Base-by-base conservation (phyloP, 352 stramenopile species). In the Pythium periplocum region DNA sequence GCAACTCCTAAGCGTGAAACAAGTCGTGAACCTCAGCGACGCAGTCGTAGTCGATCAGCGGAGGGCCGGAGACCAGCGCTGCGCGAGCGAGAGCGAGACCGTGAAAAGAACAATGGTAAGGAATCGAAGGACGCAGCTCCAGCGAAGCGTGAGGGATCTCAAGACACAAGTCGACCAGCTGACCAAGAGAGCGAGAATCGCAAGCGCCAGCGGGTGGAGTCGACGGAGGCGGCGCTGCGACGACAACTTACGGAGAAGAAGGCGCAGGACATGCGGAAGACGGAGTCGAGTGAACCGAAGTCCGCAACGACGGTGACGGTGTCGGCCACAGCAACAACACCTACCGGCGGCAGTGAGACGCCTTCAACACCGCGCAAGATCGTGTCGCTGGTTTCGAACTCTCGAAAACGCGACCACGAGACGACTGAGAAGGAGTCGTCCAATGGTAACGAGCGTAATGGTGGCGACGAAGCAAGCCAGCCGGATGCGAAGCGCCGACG, bases 161-260 rank as follows among this genome's bases (percentile, higher is more conserved):
- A 36, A 41, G 39, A 32, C 12, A 32, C 9, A 68, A 59, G 42
- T 40, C 48, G n/a, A 48, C 61, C 31, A 36, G 70, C 59, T 3
- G 51, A 64, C 4, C 26, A 46, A 0, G 62, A 52, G 10, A 48
- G 12, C 32, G 74, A 85, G 34, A 63, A 50, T 6, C 64, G 61
- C 32, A 92, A 90, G 59, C 62, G 75, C 41, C 75, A 71, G 41
- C 75, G 82, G 30, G 49, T 72, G 34, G 83, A 94, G 31, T 49
- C 60, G n/a, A 77, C 73, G 2, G 83, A 93, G 52, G 78, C 80
- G 36, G 69, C 69, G 34, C 56, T 90, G 44, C 80, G 80, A 40
- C 80, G 80, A 39, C 77, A 87, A 31, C 64, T 93, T 32, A 87
- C 75, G 2, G 83, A 87, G 43, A 83, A 88, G 55, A 89, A 87